Evolutionary conservation across 345 rosid genomes (phyloP).

Genomic region (Citrus inodora): DNA sequence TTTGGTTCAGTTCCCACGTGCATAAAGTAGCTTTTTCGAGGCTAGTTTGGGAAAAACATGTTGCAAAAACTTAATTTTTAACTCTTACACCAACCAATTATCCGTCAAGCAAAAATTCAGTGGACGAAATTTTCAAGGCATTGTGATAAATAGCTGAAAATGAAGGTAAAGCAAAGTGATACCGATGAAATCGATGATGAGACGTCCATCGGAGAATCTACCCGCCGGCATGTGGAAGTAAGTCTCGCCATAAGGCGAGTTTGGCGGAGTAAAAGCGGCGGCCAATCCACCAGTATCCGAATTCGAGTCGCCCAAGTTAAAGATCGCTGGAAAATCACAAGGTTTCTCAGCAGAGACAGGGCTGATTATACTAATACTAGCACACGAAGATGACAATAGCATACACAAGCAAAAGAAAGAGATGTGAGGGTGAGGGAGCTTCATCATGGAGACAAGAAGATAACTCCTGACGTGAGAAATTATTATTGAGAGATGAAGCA

Average conservation of each 20-base stretch:
- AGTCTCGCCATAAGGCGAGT: slow-evolving; percentile 36
- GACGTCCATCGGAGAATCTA: slow-evolving; percentile 45
- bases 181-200: slow-evolving; percentile 54
- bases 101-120: not conserved
- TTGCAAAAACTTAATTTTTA: no score
- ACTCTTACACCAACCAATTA: no score
- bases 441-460: not conserved
- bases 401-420: not conserved
- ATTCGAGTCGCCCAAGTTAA: slow-evolving; percentile 60
- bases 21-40: no score
- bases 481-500: not conserved
- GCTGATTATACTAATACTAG: not conserved
- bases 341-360: not conserved
- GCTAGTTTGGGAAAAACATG: no score
- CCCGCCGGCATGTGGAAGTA: slow-evolving; percentile 41
- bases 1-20: no score
- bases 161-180: not conserved
- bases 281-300: slow-evolving; percentile 51
- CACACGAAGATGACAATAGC: not conserved
- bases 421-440: not conserved
- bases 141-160: not conserved
- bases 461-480: not conserved
- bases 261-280: slow-evolving; percentile 34
- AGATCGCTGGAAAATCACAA: slow-evolving; percentile 45
- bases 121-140: no score